Evolutionary conservation across 441 rosid genomes (phyloP), one percentile per base, ranked within the genome.

Genomic region (Flueggea neowawraea): DNA sequence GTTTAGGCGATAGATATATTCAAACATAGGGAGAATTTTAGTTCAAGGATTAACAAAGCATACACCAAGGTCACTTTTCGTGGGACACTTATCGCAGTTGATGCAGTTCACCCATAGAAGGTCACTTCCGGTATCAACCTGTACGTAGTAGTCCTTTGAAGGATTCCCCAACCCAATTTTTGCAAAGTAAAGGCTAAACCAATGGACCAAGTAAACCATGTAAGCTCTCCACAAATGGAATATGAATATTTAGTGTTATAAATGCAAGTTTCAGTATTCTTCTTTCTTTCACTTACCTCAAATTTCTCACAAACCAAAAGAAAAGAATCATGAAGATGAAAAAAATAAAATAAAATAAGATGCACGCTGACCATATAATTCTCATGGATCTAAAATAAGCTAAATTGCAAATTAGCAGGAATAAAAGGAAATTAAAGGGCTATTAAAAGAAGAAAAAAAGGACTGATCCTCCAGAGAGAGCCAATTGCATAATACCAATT

Each of bases 121-220:
- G 75, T 91, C 97, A 66, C 99, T 95, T 72, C 97, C 97, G 14
- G 96, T 89, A 69, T 95, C 99, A 63, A 95, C 90, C 77, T 95
- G 99, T 52, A 95, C 99, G 54, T 67, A 82, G 68, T 64, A 89
- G 55, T 89, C 84, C 74, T 80, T 78, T 31, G 94, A 49, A 43
- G 97, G 99, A 54, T 75, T 83, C 55, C 96, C 97, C 0, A 95
- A 74, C 44, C 85, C 91, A 66, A 95, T 86, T 71, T 86, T 81
- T 12, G 94, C 73, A 54, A 84, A 95, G 80, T 95, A 95, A 48
- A 95, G 78, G 70, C 99, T 91, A 73, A 70, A 78, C 49, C 60
- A 63, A 57, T 5, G 31, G 4, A 22, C 1, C 11, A 63, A 74
- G 62, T 16, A 55, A 22, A 73, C 56, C 63, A 71, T 55, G 51